Evolutionary conservation across 306 rosid species (phyloP), one percentile per base, ranked within the genome.

Genomic region (Cicer pinnatifidum): DNA sequence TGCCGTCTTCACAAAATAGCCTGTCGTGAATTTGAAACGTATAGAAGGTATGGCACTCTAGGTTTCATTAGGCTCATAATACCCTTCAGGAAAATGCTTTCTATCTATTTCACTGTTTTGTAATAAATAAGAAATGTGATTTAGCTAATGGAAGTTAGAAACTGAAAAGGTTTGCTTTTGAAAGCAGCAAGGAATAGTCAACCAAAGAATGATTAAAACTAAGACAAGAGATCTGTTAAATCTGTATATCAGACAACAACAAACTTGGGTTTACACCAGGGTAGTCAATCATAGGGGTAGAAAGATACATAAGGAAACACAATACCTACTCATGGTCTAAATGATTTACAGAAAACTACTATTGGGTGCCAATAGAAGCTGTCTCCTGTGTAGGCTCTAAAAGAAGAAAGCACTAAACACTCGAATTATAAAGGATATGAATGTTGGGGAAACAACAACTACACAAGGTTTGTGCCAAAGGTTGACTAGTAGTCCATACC

Each of bases 41-140:
- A 41, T 20, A 41, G 73, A 67, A 56, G 67, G 74, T 11, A 54
- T 23, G 46, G n/a, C 6, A 9, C 61, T 20, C 57, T 46, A 67
- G 56, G 72, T 67, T 45, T 67, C 7, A 37, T 75, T 50, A 17
- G 19, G 44, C 43, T 9, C 65, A 10, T 15, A n/a, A 44, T 43
- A 28, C 3, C 67, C 44, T n/a, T 72, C 44, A 43, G 13, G 35
- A 44, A 39, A 28, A 28, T 28, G 35, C 35, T 28, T 28, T 28
- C 35, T 28, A 28, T 28, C 35, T 28, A 46, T 45, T 43, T 58
- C 41, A 43, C 69, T 33, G 57, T 16, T 13, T 28, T 61, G 10
- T 47, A 51, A 64, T 11, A 60, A 10, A 65, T 6, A 20, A 44
- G n/a, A 23, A 51, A 46, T 45, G 35, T 20, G n/a, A 65, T 28